Conservation (phyloP, 257 asterid species). For the Salvia rosmarinus region DNA sequence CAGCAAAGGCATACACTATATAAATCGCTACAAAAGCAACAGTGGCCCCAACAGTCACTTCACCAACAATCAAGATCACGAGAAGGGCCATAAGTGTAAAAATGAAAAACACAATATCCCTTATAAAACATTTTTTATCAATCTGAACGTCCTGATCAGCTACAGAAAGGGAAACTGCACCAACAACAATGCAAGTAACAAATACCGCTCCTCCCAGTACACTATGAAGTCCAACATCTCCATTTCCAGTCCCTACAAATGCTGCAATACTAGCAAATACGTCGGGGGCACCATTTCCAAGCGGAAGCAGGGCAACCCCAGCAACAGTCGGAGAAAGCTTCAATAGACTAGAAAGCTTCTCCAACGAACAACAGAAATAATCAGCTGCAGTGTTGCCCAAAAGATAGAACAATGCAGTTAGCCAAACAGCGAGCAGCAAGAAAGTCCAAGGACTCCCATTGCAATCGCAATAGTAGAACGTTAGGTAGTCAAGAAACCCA, state of each 20-base stretch:
- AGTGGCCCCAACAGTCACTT: slow-evolving; percentile 64
- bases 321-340: slow-evolving; percentile 91
- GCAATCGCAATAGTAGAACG: slow-evolving; percentile 77
- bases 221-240: slow-evolving; percentile 89
- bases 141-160: slow-evolving; percentile 70
- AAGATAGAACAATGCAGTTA: slow-evolving; percentile 83
- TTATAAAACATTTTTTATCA: slow-evolving; percentile 76
- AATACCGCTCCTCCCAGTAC: slow-evolving; percentile 96
- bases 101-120: slow-evolving; percentile 77
- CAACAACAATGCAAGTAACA: slow-evolving; percentile 93
- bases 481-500: slow-evolving; percentile 72
- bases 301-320: slow-evolving; percentile 92
- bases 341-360: slow-evolving; percentile 74
- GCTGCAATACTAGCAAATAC: slow-evolving; percentile 95
- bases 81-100: slow-evolving; percentile 60
- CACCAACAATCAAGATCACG: slow-evolving; percentile 70
- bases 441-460: slow-evolving; percentile 67
- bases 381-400: slow-evolving; percentile 98
- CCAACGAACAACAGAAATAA: slow-evolving; percentile 86
- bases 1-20: slow-evolving; percentile 69
- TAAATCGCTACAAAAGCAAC: slow-evolving; percentile 76
- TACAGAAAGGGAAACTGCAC: slow-evolving; percentile 76
- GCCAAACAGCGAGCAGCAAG: slow-evolving; percentile 71
- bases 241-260: slow-evolving; percentile 77
- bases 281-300: slow-evolving; percentile 98